Conservation (phyloP, 1,284 basidiomycete species). For the Phlebopus sp. region DNA sequence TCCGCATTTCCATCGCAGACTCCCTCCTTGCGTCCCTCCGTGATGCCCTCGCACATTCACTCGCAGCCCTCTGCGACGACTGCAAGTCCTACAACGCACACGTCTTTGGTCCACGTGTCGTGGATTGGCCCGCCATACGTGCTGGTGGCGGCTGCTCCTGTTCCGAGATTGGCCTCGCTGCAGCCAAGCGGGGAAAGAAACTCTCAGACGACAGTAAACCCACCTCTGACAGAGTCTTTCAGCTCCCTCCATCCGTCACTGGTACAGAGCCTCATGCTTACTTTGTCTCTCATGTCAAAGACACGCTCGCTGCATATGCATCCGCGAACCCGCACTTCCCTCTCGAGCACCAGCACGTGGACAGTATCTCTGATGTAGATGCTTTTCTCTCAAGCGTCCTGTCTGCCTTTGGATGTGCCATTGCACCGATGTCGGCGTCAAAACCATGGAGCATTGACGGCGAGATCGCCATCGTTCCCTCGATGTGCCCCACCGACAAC, state of each 20-base stretch:
- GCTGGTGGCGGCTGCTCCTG: constrained; percentile 30
- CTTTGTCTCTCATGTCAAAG: constrained; percentile 27
- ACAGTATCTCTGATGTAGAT: constrained; percentile 26
- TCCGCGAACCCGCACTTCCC: constrained; percentile 27
- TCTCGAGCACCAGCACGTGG: constrained; percentile 18
- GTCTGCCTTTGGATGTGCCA: constrained; percentile 23
- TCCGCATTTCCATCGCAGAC: constrained; percentile 22
- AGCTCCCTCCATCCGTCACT: constrained; percentile 23
- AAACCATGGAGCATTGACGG: constrained; percentile 30
- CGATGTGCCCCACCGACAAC: constrained; percentile 6
- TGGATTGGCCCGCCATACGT: constrained; percentile 31
- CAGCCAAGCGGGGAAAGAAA: constrained; percentile 7
- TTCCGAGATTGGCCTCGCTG: constrained; percentile 17
- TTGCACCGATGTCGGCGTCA: constrained; percentile 12
- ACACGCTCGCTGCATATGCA: constrained; percentile 24
- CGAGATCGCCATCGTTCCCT: constrained; percentile 24
- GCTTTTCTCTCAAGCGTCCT: constrained; percentile 25
- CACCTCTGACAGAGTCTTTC: constrained; percentile 12
- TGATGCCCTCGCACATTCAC: constrained; percentile 18
- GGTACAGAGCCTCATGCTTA: constrained; percentile 33
- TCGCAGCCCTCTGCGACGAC: constrained; percentile 28
- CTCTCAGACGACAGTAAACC: constrained; percentile 7
- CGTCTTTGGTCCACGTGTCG: constrained; percentile 31
- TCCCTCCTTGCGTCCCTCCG: constrained; percentile 30
- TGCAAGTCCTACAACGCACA: constrained; percentile 31